A percentile compares a stretch with the other conserved stretches of the same genome.
These are phyloP conservation scores for Xylaria hypoxylon DNA, from an alignment of 2,329 filamentous ascomycete species.

Conservation along the genomic window DNA sequence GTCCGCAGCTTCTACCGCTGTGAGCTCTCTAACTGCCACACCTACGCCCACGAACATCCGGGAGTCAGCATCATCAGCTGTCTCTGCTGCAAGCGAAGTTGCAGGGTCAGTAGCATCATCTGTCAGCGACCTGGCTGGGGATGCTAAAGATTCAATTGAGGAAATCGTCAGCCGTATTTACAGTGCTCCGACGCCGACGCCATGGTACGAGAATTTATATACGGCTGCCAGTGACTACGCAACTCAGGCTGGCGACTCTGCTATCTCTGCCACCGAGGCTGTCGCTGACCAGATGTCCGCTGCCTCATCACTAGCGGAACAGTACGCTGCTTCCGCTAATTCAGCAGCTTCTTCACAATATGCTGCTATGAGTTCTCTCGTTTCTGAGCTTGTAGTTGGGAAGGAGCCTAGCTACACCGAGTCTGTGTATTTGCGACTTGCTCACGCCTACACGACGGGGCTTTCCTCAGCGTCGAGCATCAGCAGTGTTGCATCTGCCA, in stretches of 20 bases:
- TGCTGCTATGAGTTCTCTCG: constrained; percentile 74
- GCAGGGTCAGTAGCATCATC: constrained; percentile 59
- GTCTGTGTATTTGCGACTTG: constrained; percentile 78
- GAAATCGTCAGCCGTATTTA: constrained; percentile 76
- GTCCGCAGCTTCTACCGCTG: constrained; percentile 75
- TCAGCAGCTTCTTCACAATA: constrained; percentile 73
- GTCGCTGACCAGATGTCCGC: constrained; percentile 43
- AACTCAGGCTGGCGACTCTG: constrained; percentile 45
- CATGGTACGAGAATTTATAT: constrained; percentile 63
- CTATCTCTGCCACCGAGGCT: constrained; percentile 50
- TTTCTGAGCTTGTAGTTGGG: constrained; percentile 80
- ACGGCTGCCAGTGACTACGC: constrained; percentile 57
- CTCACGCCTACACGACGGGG: constrained; percentile 77
- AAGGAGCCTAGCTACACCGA: constrained; percentile 86
- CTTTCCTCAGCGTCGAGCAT: constrained; percentile 64
- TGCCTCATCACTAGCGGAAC: constrained; percentile 56
- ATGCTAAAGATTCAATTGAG: constrained; percentile 55
- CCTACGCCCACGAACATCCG: constrained; percentile 69
- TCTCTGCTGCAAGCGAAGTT: constrained; percentile 62
- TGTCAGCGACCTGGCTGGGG: constrained; percentile 59
- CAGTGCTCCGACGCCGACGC: constrained; percentile 71
- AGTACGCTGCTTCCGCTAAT: constrained; percentile 72
- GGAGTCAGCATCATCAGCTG: constrained; percentile 59
- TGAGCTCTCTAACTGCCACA: constrained; percentile 69
- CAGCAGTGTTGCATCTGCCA: constrained; percentile 52